Percentiles rank a stretch among this genome's conserved stretches.
Conservation (phyloP, 75 land plant genomes). For the Pseudotsuga menziesii region DNA sequence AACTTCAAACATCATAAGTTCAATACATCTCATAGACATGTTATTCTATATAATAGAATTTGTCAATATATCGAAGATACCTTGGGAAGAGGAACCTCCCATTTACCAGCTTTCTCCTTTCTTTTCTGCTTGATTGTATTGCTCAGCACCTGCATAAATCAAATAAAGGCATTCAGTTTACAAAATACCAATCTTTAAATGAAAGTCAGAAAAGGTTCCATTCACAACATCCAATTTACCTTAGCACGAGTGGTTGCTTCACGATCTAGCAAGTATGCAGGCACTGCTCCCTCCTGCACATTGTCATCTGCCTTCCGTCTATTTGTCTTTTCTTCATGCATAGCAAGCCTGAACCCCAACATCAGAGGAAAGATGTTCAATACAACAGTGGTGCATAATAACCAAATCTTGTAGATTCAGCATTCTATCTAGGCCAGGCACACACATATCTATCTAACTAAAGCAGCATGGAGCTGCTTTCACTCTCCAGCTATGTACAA, state of each 20-base stretch:
- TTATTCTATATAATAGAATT: not conserved
- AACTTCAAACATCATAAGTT: not conserved
- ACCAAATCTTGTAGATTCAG: not conserved
- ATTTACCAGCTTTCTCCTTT: conserved; percentile 98
- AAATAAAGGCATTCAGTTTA: conserved; percentile 7
- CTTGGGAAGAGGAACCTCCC: conserved; percentile 99
- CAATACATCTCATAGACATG: not conserved
- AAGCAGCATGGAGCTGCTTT: too few species aligned
- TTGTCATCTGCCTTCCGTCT: conserved; percentile 91
- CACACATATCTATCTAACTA: not conserved
- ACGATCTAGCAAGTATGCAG: conserved; percentile 96
- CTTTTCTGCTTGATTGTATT: conserved; percentile 98
- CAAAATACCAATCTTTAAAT: not conserved
- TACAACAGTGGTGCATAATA: not conserved
- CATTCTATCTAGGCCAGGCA: not conserved
- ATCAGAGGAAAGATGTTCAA: not conserved
- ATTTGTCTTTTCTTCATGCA: conserved; percentile 89
- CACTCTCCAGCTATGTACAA: too few species aligned
- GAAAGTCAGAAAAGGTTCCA: not conserved
- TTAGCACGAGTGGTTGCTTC: conserved; percentile 91
- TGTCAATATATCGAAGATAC: conserved; percentile 25
- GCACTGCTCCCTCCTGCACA: conserved; percentile 91
- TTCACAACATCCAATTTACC: conserved; percentile 22
- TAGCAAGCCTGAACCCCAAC: conserved; percentile 60
- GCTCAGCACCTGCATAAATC: conserved; percentile 66